Conservation (phyloP, 768 basidiomycete species). For the Trametes maxima region DNA sequence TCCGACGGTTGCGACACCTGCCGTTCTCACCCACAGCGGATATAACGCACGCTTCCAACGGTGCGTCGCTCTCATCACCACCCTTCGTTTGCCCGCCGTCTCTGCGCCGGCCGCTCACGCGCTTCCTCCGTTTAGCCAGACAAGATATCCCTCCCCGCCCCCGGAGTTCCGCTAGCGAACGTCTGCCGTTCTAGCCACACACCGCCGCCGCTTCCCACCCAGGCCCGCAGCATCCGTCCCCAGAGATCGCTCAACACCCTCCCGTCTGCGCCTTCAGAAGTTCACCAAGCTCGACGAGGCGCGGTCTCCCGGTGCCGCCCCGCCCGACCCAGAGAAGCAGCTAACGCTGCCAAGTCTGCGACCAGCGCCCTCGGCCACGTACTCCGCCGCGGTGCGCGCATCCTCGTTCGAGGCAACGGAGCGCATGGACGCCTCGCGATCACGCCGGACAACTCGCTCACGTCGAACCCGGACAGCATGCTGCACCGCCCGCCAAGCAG, state of each 20-base stretch:
- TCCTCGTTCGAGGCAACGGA: slow-evolving; percentile 7
- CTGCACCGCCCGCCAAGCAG: slow-evolving; percentile 1
- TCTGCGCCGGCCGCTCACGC: slow-evolving; percentile 10
- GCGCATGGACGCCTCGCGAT: slow-evolving; percentile 11
- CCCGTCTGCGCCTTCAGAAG: slow-evolving; percentile 33
- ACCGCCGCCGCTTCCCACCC: slow-evolving; percentile 10
- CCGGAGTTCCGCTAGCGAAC: slow-evolving; percentile 26
- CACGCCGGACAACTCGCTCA: slow-evolving; percentile 20
- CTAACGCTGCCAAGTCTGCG: slow-evolving; percentile 1
- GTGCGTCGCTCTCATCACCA: not conserved
- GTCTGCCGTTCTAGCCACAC: slow-evolving; percentile 12
- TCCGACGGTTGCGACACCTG: slow-evolving; percentile 15
- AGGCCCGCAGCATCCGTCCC: slow-evolving; percentile 23
- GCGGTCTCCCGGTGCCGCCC: not conserved
- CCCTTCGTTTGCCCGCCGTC: not conserved
- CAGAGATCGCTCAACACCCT: slow-evolving; percentile 27
- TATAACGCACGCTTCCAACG: slow-evolving; percentile 7
- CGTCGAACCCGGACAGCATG: not conserved
- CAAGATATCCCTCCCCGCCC: slow-evolving; percentile 25
- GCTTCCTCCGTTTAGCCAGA: slow-evolving; percentile 9
- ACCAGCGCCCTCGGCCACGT: not conserved
- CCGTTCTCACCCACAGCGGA: slow-evolving; percentile 9
- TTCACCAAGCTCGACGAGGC: slow-evolving; percentile 19
- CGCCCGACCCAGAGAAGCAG: slow-evolving; percentile 18
- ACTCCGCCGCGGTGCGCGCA: slow-evolving; percentile 4